phyloP scores from a whole-genome alignment of 2,329 filamentous ascomycete species.

The Piedraia hortae region DNA sequence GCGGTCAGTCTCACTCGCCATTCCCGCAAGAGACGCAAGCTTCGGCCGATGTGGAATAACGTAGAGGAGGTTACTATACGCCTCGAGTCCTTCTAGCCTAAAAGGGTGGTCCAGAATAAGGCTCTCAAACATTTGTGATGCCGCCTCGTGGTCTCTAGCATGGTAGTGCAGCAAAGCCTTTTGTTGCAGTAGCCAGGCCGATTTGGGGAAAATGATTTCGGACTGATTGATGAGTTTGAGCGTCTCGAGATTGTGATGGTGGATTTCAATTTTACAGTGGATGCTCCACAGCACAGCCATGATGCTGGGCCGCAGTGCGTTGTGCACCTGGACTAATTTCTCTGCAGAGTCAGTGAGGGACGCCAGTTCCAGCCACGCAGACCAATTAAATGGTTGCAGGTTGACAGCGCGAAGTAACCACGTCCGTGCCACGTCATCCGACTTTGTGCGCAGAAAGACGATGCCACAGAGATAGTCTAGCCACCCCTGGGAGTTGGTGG shows the following conservation, averaged over 20 bases:
- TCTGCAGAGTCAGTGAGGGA: slow-evolving; percentile 53
- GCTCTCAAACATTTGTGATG: slow-evolving; percentile 19
- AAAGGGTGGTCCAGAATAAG: slow-evolving; percentile 36
- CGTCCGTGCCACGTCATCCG: slow-evolving; percentile 55
- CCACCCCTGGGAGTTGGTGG: slow-evolving; percentile 42
- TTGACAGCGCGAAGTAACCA: slow-evolving; percentile 77
- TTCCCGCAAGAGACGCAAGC: slow-evolving; percentile 70
- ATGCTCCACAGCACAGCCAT: slow-evolving; percentile 87
- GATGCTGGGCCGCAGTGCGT: slow-evolving; percentile 49
- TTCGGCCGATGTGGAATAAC: slow-evolving; percentile 73
- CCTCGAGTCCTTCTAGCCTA: slow-evolving; percentile 68
- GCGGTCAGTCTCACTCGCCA: slow-evolving; percentile 76
- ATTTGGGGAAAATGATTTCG: slow-evolving; percentile 58
- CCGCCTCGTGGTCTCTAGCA: slow-evolving; percentile 45
- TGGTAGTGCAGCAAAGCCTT: slow-evolving; percentile 74
- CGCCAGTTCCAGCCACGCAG: slow-evolving; percentile 80
- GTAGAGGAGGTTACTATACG: slow-evolving; percentile 93
- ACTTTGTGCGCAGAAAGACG: slow-evolving; percentile 70
- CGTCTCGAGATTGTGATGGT: slow-evolving; percentile 52
- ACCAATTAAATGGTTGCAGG: slow-evolving; percentile 86
- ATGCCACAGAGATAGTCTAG: slow-evolving; percentile 82
- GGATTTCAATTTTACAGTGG: slow-evolving; percentile 71
- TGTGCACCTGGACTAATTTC: slow-evolving; percentile 30
- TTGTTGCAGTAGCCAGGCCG: slow-evolving; percentile 73
- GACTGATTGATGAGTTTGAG: slow-evolving; percentile 52